phyloP scores from a whole-genome alignment of 352 stramenopile species.

The Phytophthora melonis region DNA sequence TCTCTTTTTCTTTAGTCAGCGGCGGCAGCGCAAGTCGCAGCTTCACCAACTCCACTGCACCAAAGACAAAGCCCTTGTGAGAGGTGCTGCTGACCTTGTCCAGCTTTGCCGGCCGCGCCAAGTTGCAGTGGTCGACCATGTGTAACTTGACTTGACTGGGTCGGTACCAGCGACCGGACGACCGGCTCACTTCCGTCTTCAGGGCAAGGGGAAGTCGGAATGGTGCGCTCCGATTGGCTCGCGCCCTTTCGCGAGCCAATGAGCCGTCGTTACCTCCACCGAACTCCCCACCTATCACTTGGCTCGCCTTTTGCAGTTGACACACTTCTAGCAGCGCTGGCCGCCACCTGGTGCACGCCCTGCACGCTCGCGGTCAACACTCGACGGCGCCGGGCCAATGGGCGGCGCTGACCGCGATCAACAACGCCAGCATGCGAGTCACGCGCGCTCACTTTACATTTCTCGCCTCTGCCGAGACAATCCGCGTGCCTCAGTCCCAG shows the following conservation, averaged over 20 bases:
- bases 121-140: slow-evolving; percentile 11
- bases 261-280: not conserved
- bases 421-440: slow-evolving; percentile 22
- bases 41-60: not conserved
- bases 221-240: not conserved
- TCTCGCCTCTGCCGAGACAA: slow-evolving; percentile 27
- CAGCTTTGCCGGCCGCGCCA: not conserved
- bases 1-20: not conserved
- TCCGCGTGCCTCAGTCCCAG: slow-evolving; percentile 4
- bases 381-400: slow-evolving; percentile 7
- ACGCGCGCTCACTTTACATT: slow-evolving; percentile 36
- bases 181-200: slow-evolving; percentile 17
- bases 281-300: slow-evolving; percentile 30
- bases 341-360: slow-evolving; percentile 28
- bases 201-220: slow-evolving; percentile 15
- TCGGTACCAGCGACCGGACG: slow-evolving; percentile 12
- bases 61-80: no score
- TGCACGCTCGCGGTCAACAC: slow-evolving; percentile 14
- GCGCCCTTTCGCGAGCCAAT: slow-evolving; percentile 24
- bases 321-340: slow-evolving; percentile 8
- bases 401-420: slow-evolving; percentile 13
- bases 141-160: not conserved
- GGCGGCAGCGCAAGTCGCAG: slow-evolving; percentile 2
- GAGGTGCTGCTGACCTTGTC: not conserved
- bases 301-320: slow-evolving; percentile 23